phyloP scores from a whole-genome alignment of 495 filamentous ascomycete genomes.

The Wilcoxina mikolae region DNA sequence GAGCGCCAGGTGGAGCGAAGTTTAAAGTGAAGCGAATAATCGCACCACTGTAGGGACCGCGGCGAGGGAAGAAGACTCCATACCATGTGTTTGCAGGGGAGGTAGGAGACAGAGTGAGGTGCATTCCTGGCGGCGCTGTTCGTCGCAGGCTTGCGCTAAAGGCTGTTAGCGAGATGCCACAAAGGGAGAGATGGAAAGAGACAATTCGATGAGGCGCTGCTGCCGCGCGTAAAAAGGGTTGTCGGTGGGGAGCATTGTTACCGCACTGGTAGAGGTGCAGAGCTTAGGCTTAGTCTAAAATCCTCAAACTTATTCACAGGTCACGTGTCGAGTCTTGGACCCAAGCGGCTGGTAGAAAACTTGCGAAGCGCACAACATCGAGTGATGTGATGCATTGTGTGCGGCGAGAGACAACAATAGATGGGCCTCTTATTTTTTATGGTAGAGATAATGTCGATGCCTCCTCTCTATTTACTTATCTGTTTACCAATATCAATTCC shows the following conservation, averaged over 20 bases:
- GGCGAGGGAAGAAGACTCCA: background rate
- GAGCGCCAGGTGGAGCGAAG: background rate
- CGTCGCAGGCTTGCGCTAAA: slow-evolving; percentile 1
- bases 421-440: too few species aligned
- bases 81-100: slow-evolving; percentile 1
- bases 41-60: slow-evolving; percentile 3
- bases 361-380: too few species aligned
- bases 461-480: too few species aligned
- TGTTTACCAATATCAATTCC: too few species aligned
- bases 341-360: too few species aligned
- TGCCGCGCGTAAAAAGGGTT: background rate
- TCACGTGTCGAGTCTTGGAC: too few species aligned
- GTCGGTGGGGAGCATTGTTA: slow-evolving; percentile 1
- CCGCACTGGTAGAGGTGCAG: background rate
- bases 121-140: background rate
- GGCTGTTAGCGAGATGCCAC: slow-evolving; percentile 8
- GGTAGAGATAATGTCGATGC: too few species aligned
- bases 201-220: slow-evolving; percentile 5
- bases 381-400: too few species aligned
- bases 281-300: too few species aligned
- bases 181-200: slow-evolving; percentile 8
- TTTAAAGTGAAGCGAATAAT: slow-evolving; percentile 1
- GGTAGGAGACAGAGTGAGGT: slow-evolving; percentile 3
- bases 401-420: too few species aligned
- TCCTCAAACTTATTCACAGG: too few species aligned